Percentiles rank a stretch among this genome's conserved stretches.
Conservation (phyloP, 2,329 filamentous ascomycete species). For the Mycosphaerelloides madeirae region DNA sequence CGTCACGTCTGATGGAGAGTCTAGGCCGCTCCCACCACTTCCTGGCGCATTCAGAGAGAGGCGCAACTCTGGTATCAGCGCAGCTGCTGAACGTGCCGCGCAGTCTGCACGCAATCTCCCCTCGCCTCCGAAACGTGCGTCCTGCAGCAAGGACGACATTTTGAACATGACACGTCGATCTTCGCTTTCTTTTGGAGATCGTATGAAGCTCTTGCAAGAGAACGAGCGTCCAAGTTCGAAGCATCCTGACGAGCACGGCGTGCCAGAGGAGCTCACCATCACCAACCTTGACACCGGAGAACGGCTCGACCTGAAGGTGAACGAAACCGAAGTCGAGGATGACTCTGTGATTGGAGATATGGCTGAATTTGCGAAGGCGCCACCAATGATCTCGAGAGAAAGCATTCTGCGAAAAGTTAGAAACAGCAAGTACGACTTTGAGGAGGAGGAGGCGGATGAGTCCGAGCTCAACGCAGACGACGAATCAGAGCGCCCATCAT, state of each 20-base stretch:
- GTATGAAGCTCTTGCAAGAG: slow-evolving; percentile 67
- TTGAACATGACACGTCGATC: slow-evolving; percentile 68
- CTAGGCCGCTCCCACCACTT: slow-evolving; percentile 80
- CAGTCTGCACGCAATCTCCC: slow-evolving; percentile 65
- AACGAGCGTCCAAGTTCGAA: slow-evolving; percentile 21
- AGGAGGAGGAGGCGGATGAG: slow-evolving; percentile 32
- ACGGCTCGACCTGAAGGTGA: slow-evolving; percentile 17
- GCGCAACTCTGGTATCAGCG: slow-evolving; percentile 56
- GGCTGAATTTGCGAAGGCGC: slow-evolving; percentile 33
- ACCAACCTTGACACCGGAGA: slow-evolving; percentile 28
- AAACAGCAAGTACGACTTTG: slow-evolving; percentile 52
- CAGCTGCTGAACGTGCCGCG: slow-evolving; percentile 67
- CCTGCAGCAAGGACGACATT: slow-evolving; percentile 70
- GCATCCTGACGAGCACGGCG: slow-evolving; percentile 40
- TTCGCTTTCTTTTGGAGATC: slow-evolving; percentile 75
- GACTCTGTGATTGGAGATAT: slow-evolving; percentile 32
- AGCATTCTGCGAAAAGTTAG: slow-evolving; percentile 88
- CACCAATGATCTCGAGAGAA: slow-evolving; percentile 83
- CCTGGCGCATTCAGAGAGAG: slow-evolving; percentile 58
- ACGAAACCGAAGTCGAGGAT: slow-evolving; percentile 28
- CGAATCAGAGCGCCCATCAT: slow-evolving; percentile 25
- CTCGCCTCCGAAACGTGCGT: slow-evolving; percentile 63
- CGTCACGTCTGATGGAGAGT: slow-evolving; percentile 70
- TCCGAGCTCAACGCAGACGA: slow-evolving; percentile 48
- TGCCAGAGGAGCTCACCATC: slow-evolving; percentile 23